Evolutionary conservation across 768 basidiomycete species (phyloP).

Genomic region (Russula sp.): DNA sequence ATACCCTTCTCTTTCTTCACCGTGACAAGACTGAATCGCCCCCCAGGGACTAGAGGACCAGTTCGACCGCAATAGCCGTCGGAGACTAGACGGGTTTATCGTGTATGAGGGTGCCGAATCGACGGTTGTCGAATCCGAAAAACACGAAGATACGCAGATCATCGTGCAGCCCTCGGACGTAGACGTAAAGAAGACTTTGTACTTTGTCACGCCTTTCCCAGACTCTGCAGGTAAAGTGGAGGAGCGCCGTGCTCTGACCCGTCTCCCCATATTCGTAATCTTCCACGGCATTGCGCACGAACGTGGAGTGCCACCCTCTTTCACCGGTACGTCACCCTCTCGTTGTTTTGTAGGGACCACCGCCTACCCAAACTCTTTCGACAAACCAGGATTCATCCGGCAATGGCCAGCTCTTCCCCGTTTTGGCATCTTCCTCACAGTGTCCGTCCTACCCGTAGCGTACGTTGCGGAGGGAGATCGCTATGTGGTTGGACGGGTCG

Average conservation of each 20-base stretch:
- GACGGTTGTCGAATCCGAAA: conserved; percentile 3
- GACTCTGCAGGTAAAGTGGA: not conserved
- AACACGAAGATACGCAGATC: not conserved
- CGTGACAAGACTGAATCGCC: not conserved
- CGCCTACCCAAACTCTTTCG: not conserved
- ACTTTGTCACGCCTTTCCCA: conserved; percentile 7
- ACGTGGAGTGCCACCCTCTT: conserved; percentile 44
- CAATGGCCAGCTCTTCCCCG: conserved; percentile 66
- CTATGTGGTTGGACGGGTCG: conserved; percentile 51
- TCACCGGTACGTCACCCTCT: conserved; percentile 35
- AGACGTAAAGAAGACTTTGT: not conserved
- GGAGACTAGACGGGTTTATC: conserved; percentile 50
- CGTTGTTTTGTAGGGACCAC: not conserved
- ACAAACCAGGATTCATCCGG: conserved; percentile 42
- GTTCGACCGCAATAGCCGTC: conserved; percentile 51
- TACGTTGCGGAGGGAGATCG: conserved; percentile 43
- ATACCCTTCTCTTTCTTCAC: not conserved
- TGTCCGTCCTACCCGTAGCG: conserved; percentile 44
- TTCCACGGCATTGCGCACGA: conserved; percentile 19
- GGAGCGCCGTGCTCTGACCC: conserved; percentile 8
- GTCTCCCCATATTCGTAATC: conserved; percentile 15
- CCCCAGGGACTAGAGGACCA: conserved; percentile 44
- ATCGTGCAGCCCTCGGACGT: not conserved
- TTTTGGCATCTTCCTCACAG: conserved; percentile 61
- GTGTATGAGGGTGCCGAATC: conserved; percentile 25